A percentile compares a stretch with the other conserved stretches of the same genome.
phyloP scores from a whole-genome alignment of 495 filamentous ascomycete genomes.

The Penicillium samsonianum region DNA sequence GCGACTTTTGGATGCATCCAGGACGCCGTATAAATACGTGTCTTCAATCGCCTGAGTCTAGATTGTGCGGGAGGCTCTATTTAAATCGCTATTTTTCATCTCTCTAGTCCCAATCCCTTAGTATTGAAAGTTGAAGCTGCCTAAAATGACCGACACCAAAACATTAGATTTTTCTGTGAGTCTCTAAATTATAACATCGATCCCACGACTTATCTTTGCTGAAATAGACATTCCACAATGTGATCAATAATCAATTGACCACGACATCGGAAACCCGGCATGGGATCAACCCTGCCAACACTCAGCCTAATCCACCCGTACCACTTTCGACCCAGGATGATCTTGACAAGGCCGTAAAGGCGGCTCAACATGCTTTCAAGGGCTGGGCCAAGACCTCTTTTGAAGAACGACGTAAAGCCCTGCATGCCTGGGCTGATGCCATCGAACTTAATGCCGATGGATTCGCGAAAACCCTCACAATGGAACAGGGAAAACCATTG shows the following conservation, averaged over 20 bases:
- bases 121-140: neutral
- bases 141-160: neutral
- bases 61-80: neutral
- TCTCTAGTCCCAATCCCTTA: neutral
- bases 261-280: conserved; percentile 31
- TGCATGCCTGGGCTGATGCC: conserved; percentile 55
- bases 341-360: conserved; percentile 53
- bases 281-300: conserved; percentile 54
- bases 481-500: conserved; percentile 60
- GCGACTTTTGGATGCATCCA: neutral
- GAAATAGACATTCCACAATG: conserved; percentile 35
- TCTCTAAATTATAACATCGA: neutral
- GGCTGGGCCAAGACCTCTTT: conserved; percentile 52
- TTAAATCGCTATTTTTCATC: neutral
- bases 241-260: conserved; percentile 42
- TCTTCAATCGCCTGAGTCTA: neutral
- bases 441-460: conserved; percentile 44
- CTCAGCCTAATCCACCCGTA: conserved; percentile 53
- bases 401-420: conserved; percentile 55
- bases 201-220: neutral
- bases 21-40: neutral
- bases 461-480: conserved; percentile 51
- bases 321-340: conserved; percentile 55
- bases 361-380: conserved; percentile 51
- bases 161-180: conserved; percentile 8